phyloP scores from a whole-genome alignment of 169 alveolate genomes.

The Ichthyophthirius multifiliis region DNA sequence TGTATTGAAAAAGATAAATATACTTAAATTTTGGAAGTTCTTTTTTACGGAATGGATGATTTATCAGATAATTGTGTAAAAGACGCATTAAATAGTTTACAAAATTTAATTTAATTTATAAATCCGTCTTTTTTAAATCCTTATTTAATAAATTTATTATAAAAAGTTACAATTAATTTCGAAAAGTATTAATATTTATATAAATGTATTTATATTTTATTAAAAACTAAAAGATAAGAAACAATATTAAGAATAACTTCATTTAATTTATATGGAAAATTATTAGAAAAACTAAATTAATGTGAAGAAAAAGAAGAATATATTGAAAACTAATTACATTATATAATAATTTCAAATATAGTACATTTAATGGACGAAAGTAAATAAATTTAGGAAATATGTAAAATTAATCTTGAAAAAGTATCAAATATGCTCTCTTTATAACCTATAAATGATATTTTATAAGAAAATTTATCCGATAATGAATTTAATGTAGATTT shows the following conservation, averaged over 20 bases:
- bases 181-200: neutral
- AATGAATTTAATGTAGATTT: neutral
- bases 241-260: neutral
- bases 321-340: neutral
- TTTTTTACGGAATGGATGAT: neutral
- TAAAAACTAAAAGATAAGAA: neutral
- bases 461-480: neutral
- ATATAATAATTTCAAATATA: neutral
- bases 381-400: neutral
- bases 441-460: too few relatives aligned
- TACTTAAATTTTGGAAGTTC: neutral
- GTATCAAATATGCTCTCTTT: neutral
- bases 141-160: neutral
- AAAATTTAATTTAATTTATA: neutral
- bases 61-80: neutral
- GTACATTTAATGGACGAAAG: neutral
- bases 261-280: neutral
- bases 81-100: neutral
- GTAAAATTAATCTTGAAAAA: neutral
- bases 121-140: neutral
- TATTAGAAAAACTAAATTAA: neutral
- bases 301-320: slow-evolving; percentile 3
- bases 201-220: neutral
- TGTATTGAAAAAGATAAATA: neutral
- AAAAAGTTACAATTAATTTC: neutral